Evolutionary conservation across 2,329 filamentous ascomycete genomes (phyloP).

Genomic region (Coniochaeta sp.): DNA sequence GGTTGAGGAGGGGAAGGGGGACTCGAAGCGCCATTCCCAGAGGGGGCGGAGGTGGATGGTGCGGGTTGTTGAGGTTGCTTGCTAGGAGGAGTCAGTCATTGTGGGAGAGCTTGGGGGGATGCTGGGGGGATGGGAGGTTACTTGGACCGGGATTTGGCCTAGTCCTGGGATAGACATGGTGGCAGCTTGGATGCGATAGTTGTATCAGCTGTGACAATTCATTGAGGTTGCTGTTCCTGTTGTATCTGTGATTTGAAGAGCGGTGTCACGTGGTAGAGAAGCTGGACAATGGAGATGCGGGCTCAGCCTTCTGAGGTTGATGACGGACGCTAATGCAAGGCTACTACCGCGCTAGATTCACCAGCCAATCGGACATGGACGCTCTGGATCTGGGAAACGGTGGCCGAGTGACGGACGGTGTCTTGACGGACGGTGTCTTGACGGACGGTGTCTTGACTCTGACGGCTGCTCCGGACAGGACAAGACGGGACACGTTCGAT

Average conservation of each 20-base stretch:
- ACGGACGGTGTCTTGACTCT: no score
- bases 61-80: constrained; percentile 31
- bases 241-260: constrained; percentile 10
- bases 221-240: no score
- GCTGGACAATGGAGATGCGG: background rate
- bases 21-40: constrained; percentile 75
- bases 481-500: no score
- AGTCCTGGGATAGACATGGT: constrained; percentile 68
- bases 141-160: constrained; percentile 58
- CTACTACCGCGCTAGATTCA: background rate
- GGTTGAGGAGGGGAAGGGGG: constrained; percentile 37
- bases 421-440: no score
- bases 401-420: background rate
- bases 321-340: background rate
- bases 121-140: constrained; percentile 24
- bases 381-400: background rate
- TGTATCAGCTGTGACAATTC: background rate
- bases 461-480: no score
- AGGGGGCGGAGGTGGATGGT: constrained; percentile 50
- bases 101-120: background rate
- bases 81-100: constrained; percentile 10
- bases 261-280: constrained; percentile 2
- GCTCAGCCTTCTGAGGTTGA: constrained; percentile 7
- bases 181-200: background rate
- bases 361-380: background rate